Evolutionary conservation across 176 grass and related monocot species (phyloP).

Genomic region (Alopecurus myosuroides): DNA sequence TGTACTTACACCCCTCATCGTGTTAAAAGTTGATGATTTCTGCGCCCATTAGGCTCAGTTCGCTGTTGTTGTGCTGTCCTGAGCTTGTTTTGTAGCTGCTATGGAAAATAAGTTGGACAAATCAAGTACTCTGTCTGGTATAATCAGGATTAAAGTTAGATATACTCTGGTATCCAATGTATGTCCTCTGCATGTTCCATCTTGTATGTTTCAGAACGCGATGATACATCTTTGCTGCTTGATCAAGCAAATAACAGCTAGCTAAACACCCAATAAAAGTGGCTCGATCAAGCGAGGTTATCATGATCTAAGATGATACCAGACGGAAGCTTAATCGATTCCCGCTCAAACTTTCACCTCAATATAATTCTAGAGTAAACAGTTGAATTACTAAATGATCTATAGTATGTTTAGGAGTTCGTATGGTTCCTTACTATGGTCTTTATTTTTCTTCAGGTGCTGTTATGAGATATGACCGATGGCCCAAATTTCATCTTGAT

Average conservation of each 20-base stretch:
- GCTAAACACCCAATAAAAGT: neutral
- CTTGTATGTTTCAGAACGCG: neutral
- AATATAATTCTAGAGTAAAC: neutral
- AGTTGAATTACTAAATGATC: neutral
- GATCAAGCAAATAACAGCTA: neutral
- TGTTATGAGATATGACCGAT: neutral
- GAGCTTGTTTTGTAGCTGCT: neutral
- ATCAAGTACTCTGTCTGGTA: neutral
- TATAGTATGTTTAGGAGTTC: neutral
- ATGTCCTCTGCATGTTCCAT: neutral
- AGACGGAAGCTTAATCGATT: neutral
- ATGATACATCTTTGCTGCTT: constrained; percentile 2
- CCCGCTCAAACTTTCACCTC: neutral
- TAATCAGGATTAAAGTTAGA: neutral
- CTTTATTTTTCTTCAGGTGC: constrained; percentile 24
- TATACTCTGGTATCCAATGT: neutral
- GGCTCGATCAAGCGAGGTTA: neutral
- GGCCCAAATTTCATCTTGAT: neutral
- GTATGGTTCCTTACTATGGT: neutral
- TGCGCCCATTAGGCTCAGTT: neutral
- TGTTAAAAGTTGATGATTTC: neutral
- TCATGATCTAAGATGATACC: neutral
- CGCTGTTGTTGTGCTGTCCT: neutral
- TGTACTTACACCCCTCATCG: neutral
- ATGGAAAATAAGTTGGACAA: neutral